Conservation (phyloP, 495 filamentous ascomycete species). For the Durotheca rogersii region DNA sequence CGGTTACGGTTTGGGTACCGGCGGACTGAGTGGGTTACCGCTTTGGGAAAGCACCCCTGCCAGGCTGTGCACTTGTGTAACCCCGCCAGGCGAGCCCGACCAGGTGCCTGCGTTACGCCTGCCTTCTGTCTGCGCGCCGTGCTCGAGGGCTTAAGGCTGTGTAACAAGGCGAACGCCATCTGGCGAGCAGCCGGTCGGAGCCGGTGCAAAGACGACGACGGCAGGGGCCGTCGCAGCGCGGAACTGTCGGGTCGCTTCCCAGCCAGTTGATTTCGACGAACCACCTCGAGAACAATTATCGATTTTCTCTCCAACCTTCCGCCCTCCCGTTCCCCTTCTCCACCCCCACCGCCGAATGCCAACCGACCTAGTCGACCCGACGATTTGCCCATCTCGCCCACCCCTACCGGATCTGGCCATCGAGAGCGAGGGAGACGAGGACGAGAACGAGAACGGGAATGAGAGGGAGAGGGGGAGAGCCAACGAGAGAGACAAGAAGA, state of each 20-base stretch:
- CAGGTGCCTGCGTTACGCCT: too few species aligned
- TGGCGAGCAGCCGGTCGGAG: conserved; percentile 22
- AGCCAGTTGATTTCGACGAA: conserved; percentile 19
- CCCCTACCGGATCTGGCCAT: not conserved
- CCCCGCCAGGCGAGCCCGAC: too few species aligned
- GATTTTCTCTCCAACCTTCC: too few species aligned
- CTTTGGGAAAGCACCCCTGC: conserved; percentile 14
- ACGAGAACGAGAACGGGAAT: too few species aligned
- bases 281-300: conserved; percentile 6
- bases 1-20: not conserved
- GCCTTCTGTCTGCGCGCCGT: too few species aligned
- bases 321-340: not conserved
- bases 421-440: too few species aligned
- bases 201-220: conserved; percentile 21
- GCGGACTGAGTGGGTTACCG: not conserved
- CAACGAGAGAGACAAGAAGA: too few species aligned
- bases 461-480: too few species aligned
- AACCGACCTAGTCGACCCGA: too few species aligned
- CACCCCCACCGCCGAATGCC: not conserved
- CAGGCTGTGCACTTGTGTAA: too few species aligned
- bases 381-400: not conserved
- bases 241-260: conserved; percentile 29
- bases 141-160: conserved; percentile 4
- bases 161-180: conserved; percentile 9
- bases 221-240: conserved; percentile 10